Evolutionary conservation across 2,329 filamentous ascomycete genomes (phyloP).

Genomic region (Paraphaeosphaeria sporulosa): DNA sequence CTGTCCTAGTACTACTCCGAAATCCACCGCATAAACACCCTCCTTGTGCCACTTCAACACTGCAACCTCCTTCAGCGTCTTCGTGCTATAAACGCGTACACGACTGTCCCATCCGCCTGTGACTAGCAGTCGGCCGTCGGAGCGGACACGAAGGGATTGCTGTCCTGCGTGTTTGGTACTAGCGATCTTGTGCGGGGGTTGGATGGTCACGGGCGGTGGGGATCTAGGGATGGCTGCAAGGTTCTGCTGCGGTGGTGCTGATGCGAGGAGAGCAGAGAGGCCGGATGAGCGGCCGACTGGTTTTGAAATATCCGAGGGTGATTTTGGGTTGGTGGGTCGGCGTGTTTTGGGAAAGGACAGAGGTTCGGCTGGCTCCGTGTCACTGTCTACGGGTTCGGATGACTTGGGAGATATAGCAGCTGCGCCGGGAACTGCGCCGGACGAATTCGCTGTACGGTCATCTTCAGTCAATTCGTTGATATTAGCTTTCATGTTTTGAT

Average conservation of each 20-base stretch:
- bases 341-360: constrained; percentile 11
- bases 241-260: constrained; percentile 17
- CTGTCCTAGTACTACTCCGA: constrained; percentile 59
- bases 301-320: constrained; percentile 11
- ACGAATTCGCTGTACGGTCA: neutral
- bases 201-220: constrained; percentile 13
- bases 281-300: constrained; percentile 16
- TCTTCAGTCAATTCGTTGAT: neutral
- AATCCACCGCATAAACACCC: constrained; percentile 82
- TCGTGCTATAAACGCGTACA: constrained; percentile 80
- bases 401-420: neutral
- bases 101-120: constrained; percentile 93
- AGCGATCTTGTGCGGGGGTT: constrained; percentile 64
- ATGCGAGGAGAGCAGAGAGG: constrained; percentile 38
- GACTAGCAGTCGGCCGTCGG: constrained; percentile 82
- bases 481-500: neutral
- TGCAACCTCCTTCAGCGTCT: constrained; percentile 84
- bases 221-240: constrained; percentile 17
- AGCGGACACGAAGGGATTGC: constrained; percentile 78
- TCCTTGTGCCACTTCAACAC: constrained; percentile 94
- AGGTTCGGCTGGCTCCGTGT: neutral
- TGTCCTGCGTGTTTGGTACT: constrained; percentile 92
- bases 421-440: neutral
- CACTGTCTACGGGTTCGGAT: neutral
- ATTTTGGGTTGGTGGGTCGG: constrained; percentile 27